These are phyloP conservation scores for Chlorella vulgaris DNA, from an alignment of 139 green algal species.

Conservation along the genomic window DNA sequence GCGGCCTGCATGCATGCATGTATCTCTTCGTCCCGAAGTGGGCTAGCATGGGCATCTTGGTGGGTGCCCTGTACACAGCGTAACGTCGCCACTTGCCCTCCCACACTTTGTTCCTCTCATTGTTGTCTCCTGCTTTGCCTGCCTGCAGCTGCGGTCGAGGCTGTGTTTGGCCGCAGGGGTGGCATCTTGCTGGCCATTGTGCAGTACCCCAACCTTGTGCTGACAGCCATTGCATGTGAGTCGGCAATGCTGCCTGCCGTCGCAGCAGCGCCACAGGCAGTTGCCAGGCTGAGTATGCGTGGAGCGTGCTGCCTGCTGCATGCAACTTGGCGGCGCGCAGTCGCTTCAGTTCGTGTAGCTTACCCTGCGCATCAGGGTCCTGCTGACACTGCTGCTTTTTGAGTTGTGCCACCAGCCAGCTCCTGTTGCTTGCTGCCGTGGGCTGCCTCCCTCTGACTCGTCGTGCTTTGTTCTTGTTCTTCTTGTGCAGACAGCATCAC, in stretches of 20 bases:
- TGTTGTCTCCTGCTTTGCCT: not conserved
- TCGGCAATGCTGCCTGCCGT: not conserved
- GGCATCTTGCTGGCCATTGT: constrained; percentile 34
- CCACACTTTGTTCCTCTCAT: not conserved
- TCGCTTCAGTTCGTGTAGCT: too few species aligned
- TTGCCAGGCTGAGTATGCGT: too few species aligned
- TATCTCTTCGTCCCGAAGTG: too few species aligned
- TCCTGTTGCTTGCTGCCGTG: not conserved
- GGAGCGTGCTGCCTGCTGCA: too few species aligned
- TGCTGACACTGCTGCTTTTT: not conserved
- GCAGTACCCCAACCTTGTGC: constrained; percentile 54
- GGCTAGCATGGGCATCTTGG: too few species aligned
- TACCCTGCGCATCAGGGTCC: not conserved
- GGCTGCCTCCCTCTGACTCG: not conserved
- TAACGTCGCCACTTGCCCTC: not conserved
- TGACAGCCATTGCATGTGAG: constrained; percentile 48
- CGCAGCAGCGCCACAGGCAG: too few species aligned
- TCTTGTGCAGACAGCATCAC: constrained; percentile 38
- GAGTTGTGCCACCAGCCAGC: not conserved
- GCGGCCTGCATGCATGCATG: not conserved
- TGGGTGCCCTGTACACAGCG: too few species aligned
- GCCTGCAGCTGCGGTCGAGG: constrained; percentile 26
- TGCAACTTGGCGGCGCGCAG: too few species aligned
- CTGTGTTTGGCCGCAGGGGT: constrained; percentile 22
- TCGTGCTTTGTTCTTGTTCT: not conserved